Percentiles rank a stretch among this genome's conserved stretches.
phyloP scores from a whole-genome alignment of 2,329 filamentous ascomycete species.

The Penicillium sp. region DNA sequence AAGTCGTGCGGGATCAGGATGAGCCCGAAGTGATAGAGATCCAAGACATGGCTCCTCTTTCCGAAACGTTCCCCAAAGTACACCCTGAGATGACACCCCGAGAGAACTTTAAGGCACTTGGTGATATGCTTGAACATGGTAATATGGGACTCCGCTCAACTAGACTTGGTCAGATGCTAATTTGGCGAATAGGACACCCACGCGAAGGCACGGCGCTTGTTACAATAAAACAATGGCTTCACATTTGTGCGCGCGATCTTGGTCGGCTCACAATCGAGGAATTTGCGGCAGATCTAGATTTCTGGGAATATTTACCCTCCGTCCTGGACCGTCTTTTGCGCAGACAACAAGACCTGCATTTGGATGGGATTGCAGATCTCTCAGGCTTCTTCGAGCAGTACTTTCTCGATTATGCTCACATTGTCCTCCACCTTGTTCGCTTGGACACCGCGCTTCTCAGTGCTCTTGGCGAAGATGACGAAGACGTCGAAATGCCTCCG shows the following conservation, averaged over 20 bases:
- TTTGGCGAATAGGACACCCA: slow-evolving; percentile 24
- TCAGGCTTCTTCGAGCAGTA: slow-evolving; percentile 41
- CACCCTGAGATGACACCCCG: slow-evolving; percentile 23
- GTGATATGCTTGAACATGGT: slow-evolving; percentile 38
- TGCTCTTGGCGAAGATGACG: slow-evolving; percentile 22
- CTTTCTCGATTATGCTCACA: slow-evolving; percentile 37
- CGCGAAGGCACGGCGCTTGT: slow-evolving; percentile 31
- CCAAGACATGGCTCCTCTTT: slow-evolving; percentile 29
- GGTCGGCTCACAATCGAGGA: slow-evolving; percentile 34
- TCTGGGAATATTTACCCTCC: slow-evolving; percentile 45
- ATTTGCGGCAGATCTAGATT: slow-evolving; percentile 39
- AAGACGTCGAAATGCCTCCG: slow-evolving; percentile 26
- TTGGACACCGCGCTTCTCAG: slow-evolving; percentile 38
- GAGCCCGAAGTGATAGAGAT: slow-evolving; percentile 35
- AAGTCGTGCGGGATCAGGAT: slow-evolving; percentile 30
- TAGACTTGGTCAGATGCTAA: slow-evolving; percentile 1
- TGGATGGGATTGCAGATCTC: slow-evolving; percentile 28
- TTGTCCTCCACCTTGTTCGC: slow-evolving; percentile 41
- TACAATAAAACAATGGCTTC: slow-evolving; percentile 43
- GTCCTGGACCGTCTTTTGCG: slow-evolving; percentile 41
- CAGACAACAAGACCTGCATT: slow-evolving; percentile 32
- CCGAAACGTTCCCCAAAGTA: slow-evolving; percentile 38
- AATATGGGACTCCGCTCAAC: slow-evolving; percentile 3
- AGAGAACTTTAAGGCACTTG: slow-evolving; percentile 35
- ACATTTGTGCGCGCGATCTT: slow-evolving; percentile 33